A percentile compares a stretch with the other conserved stretches of the same genome.
Evolutionary conservation across 352 stramenopile species (phyloP).

Genomic region (Globisporangium cystogenes): DNA sequence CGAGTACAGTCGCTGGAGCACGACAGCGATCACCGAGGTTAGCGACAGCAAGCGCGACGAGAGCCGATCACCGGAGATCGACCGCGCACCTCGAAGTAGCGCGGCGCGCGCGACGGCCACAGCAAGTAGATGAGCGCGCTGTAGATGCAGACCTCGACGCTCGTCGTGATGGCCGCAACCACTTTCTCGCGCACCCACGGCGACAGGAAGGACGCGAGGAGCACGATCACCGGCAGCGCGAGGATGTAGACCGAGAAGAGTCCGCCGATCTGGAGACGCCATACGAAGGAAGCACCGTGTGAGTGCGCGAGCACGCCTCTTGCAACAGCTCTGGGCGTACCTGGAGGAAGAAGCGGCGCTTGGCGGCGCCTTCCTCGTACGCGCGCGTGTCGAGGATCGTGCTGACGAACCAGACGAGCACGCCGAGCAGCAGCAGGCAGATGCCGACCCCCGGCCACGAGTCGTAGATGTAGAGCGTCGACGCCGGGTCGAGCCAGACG

Average conservation of each 20-base stretch:
- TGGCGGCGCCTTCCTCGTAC: slow-evolving; percentile 46
- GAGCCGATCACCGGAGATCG: background rate
- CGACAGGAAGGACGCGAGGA: slow-evolving; percentile 66
- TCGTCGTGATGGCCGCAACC: slow-evolving; percentile 45
- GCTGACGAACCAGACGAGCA: slow-evolving; percentile 58
- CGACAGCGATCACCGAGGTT: slow-evolving; percentile 3
- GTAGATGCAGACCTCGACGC: slow-evolving; percentile 50
- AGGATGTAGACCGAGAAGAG: slow-evolving; percentile 73
- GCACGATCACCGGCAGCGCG: slow-evolving; percentile 58
- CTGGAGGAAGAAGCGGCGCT: slow-evolving; percentile 59
- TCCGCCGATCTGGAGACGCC: slow-evolving; percentile 36
- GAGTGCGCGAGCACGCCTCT: background rate
- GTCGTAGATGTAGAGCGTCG: slow-evolving; percentile 81
- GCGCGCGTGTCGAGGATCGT: slow-evolving; percentile 64
- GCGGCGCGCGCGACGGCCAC: slow-evolving; percentile 60
- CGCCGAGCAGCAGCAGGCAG: slow-evolving; percentile 49
- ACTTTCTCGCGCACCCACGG: slow-evolving; percentile 78
- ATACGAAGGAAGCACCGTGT: background rate
- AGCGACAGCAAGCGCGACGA: background rate
- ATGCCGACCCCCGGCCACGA: slow-evolving; percentile 68
- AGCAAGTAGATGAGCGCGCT: slow-evolving; percentile 60
- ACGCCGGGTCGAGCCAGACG: slow-evolving; percentile 69
- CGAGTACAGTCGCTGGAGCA: slow-evolving; percentile 53
- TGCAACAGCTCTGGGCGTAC: slow-evolving; percentile 13
- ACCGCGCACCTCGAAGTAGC: slow-evolving; percentile 67